Evolutionary conservation across 2,329 filamentous ascomycete genomes (phyloP).

Genomic region (Talaromyces sp.): DNA sequence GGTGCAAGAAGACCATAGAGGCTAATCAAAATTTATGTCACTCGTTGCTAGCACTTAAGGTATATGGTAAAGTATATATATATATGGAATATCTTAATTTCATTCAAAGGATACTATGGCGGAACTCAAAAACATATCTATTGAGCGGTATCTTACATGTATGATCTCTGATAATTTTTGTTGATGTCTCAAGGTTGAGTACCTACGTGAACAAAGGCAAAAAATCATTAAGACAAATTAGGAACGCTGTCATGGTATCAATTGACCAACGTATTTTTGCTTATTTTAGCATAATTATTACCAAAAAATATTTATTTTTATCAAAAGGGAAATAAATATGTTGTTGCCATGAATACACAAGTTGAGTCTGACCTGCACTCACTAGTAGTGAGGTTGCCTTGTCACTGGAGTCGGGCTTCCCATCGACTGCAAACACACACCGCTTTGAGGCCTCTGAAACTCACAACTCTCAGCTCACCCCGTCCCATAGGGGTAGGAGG

Average conservation of each 20-base stretch:
- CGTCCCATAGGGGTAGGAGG: neutral
- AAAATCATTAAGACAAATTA: neutral
- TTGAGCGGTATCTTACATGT: too few relatives aligned
- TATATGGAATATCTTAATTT: neutral
- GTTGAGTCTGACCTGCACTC: neutral
- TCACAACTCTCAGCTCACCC: neutral
- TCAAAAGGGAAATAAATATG: neutral
- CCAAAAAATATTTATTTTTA: neutral
- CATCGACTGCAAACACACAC: neutral
- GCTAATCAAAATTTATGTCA: neutral
- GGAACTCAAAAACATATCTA: too few relatives aligned
- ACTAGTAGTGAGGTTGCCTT: neutral
- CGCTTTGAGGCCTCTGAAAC: neutral
- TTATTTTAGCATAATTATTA: neutral
- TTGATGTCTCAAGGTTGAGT: neutral
- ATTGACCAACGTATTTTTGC: neutral
- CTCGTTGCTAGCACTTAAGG: neutral
- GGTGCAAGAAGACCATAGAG: neutral
- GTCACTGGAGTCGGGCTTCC: neutral
- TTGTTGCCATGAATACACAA: neutral
- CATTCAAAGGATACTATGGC: neutral
- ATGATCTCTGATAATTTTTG: too few relatives aligned
- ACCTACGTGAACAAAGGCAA: neutral
- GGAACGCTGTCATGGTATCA: neutral
- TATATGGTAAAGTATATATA: too few relatives aligned